Evolutionary conservation across 441 rosid genomes (phyloP), one percentile per base, ranked within the genome.

Genomic region (Biscutella laevigata): DNA sequence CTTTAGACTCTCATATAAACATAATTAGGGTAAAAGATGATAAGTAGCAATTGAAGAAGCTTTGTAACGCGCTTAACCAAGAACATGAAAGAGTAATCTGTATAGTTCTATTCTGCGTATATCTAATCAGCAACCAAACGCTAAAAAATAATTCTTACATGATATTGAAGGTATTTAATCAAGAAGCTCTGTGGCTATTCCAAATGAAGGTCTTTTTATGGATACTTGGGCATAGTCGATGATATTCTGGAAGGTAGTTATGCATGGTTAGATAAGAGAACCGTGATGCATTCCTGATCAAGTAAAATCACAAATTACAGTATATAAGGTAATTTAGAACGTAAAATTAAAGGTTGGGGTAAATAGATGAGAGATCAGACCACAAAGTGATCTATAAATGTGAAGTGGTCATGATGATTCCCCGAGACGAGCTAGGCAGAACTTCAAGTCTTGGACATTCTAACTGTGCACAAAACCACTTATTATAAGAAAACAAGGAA

Each of bases 321-420:
- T 20, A 27, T 6, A 4, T 25, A 34, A 11, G 5, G 6, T 6
- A 19, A 54, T 20, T 25, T 25, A 53, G 7, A 10, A 11, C 35
- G 14, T 13, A 21, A 16, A 16, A 40, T 24, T 26, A 14, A 21
- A 37, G 54, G 7, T 54, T 2, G n/a, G 42, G 43, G 16, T 33
- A 21, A 28, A 22, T 34, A 6, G 54, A 40, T 26, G 53, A 44
- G 53, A 59, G 32, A 60, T 46, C 66, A 53, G 50, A 88, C 98
- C 94, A 86, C 96, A 79, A 91, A 88, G 67, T 0, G 96, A 83
- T 64, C 88, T 95, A 2, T 86, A 92, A 60, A 92, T 84, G 45
- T 97, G 81, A 67, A 88, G 97, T 2, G 98, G 84, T 97, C 98
- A 88, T 6, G 97, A 92, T 68, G 98, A 92, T 53, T 84, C 89